phyloP scores from a whole-genome alignment of 306 rosid genomes.

The Casuarina cunninghamiana region DNA sequence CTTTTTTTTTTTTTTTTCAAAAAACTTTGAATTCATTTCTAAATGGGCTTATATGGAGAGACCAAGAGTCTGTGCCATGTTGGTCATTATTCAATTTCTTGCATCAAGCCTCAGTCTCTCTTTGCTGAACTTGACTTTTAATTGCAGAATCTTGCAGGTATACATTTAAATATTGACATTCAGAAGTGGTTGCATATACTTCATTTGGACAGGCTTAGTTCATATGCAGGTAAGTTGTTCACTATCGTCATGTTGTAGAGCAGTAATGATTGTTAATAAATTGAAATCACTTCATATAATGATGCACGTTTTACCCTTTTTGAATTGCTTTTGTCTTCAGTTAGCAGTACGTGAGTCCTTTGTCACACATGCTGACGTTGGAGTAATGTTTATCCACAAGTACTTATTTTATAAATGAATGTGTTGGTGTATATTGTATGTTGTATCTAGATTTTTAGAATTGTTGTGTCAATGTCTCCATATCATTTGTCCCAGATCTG shows the following conservation, averaged over 20 bases:
- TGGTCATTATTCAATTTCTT: neutral
- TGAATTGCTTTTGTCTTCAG: slow-evolving; percentile 1
- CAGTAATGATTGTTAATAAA: slow-evolving; percentile 17
- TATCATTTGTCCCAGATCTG: too few species aligned
- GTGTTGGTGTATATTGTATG: too few species aligned
- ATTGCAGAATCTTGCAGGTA: slow-evolving; percentile 82
- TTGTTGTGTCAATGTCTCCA: too few species aligned
- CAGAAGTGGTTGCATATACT: slow-evolving; percentile 90
- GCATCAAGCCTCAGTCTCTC: neutral
- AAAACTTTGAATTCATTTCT: too few species aligned
- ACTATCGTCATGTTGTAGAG: slow-evolving; percentile 15
- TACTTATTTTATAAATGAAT: too few species aligned
- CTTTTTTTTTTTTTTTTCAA: too few species aligned
- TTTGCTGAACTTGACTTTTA: slow-evolving; percentile 32
- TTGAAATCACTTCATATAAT: neutral
- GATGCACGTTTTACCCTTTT: neutral
- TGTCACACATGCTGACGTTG: neutral
- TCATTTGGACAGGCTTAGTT: slow-evolving; percentile 76
- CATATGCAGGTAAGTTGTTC: slow-evolving; percentile 62
- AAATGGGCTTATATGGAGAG: neutral
- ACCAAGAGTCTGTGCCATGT: neutral
- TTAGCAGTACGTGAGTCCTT: neutral
- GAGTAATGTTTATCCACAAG: too few species aligned
- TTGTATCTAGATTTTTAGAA: too few species aligned
- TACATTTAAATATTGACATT: slow-evolving; percentile 78